Conservation (phyloP, 208 protist genomes). For the Acanthamoeba sp. region DNA sequence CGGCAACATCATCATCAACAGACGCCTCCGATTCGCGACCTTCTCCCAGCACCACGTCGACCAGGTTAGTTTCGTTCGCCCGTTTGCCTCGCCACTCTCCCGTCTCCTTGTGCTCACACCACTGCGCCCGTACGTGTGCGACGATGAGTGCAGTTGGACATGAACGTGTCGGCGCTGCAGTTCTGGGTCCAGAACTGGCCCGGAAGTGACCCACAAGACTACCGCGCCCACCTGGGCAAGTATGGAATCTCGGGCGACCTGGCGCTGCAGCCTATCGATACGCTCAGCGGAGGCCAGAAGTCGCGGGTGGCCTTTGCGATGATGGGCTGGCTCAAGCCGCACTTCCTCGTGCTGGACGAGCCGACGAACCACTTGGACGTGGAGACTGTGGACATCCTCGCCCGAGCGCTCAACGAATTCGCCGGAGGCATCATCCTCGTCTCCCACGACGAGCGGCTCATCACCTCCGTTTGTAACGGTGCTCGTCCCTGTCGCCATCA, state of each 20-base stretch:
- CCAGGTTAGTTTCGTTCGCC: slow-evolving; percentile 82
- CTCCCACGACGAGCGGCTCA: slow-evolving; percentile 93
- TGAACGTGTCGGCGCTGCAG: slow-evolving; percentile 58
- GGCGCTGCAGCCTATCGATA: slow-evolving; percentile 95
- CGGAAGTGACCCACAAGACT: slow-evolving; percentile 60
- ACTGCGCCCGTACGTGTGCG: neutral
- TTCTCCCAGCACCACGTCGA: slow-evolving; percentile 97
- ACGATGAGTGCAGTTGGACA: neutral
- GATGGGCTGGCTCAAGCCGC: slow-evolving; percentile 94
- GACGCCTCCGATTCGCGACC: slow-evolving; percentile 89
- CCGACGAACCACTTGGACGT: slow-evolving; percentile 98
- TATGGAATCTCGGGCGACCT: slow-evolving; percentile 93
- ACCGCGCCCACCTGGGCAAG: slow-evolving; percentile 66
- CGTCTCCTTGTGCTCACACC: neutral
- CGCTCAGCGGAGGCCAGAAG: slow-evolving; percentile 97
- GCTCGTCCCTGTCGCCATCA: no score
- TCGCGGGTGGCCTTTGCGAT: slow-evolving; percentile 95
- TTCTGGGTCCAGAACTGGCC: slow-evolving; percentile 67
- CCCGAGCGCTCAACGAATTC: slow-evolving; percentile 87
- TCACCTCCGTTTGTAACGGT: slow-evolving; percentile 71
- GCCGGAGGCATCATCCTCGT: slow-evolving; percentile 97
- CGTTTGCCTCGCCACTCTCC: neutral
- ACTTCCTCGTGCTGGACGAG: slow-evolving; percentile 85
- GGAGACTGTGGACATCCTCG: slow-evolving; percentile 95
- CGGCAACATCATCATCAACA: slow-evolving; percentile 82